Evolutionary conservation across 805 yeast species (phyloP).

Genomic region (Myxozyma vanderwaltii): DNA sequence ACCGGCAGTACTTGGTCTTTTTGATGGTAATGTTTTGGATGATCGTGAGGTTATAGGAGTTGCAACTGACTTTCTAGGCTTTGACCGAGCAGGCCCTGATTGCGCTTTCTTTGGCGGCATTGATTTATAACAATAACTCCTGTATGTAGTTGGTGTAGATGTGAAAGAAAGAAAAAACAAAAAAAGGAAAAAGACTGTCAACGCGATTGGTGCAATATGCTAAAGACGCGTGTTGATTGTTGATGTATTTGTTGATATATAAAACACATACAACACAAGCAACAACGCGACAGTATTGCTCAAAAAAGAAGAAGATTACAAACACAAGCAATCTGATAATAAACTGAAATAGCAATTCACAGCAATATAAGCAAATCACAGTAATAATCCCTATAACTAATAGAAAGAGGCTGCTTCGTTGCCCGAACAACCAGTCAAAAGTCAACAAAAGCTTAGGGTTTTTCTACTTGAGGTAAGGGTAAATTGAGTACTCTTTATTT

Average conservation of each 20-base stretch:
- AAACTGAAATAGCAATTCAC: background rate
- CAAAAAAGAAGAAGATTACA: too few relatives aligned
- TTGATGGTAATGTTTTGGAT: conserved; percentile 21
- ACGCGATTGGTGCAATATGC: too few relatives aligned
- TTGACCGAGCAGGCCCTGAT: background rate
- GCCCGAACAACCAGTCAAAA: conserved; percentile 13
- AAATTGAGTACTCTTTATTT: background rate
- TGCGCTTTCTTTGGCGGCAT: conserved; percentile 22
- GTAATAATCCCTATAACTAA: background rate
- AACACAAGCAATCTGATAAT: too few relatives aligned
- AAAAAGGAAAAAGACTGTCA: too few relatives aligned
- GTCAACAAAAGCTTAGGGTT: background rate
- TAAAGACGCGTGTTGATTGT: too few relatives aligned
- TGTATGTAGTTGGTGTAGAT: too few relatives aligned
- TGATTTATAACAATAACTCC: background rate
- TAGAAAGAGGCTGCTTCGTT: background rate
- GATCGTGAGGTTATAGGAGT: conserved; percentile 20
- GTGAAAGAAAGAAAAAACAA: too few relatives aligned
- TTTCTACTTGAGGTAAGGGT: background rate
- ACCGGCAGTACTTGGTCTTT: conserved; percentile 1
- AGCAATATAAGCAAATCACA: background rate
- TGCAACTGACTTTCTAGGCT: background rate
- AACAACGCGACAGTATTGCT: too few relatives aligned
- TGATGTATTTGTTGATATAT: too few relatives aligned
- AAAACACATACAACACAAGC: too few relatives aligned